Evolutionary conservation across 2,329 filamentous ascomycete genomes (phyloP).

Genomic region (Fusarium equiseti): DNA sequence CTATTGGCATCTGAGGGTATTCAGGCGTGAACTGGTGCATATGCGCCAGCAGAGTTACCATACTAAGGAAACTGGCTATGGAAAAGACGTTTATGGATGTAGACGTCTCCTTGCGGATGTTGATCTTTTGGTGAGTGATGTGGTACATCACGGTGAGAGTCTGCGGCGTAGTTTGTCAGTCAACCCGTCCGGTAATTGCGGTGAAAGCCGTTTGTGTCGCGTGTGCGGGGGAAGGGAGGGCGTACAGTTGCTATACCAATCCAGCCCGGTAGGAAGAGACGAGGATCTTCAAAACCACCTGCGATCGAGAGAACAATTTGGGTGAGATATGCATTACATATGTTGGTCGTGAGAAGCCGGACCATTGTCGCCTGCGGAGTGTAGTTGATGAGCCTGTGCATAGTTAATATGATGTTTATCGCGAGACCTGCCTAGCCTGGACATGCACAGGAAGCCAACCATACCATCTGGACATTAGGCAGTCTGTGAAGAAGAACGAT

Average conservation of each 20-base stretch:
- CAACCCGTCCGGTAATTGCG: conserved; percentile 2
- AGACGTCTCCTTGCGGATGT: conserved; percentile 82
- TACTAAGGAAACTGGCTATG: conserved; percentile 80
- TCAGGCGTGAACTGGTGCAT: conserved; percentile 72
- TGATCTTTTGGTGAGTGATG: conserved; percentile 81
- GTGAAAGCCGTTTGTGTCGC: conserved; percentile 12
- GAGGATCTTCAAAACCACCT: conserved; percentile 76
- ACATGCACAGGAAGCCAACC: conserved; percentile 40
- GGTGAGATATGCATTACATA: conserved; percentile 80
- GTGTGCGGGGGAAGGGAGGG: conserved; percentile 21
- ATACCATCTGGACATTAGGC: conserved; percentile 85
- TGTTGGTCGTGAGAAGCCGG: conserved; percentile 80
- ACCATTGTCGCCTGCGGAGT: conserved; percentile 84
- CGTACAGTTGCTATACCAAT: conserved; percentile 79
- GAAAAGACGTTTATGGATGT: conserved; percentile 83
- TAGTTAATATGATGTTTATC: conserved; percentile 18
- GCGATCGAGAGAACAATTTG: conserved; percentile 77
- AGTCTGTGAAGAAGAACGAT: conserved; percentile 86
- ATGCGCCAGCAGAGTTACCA: conserved; percentile 76
- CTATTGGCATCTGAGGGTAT: conserved; percentile 70
- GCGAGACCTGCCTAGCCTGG: conserved; percentile 4
- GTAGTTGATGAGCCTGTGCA: conserved; percentile 80
- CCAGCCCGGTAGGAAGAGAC: conserved; percentile 81
- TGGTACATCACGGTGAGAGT: conserved; percentile 81
- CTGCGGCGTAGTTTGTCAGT: conserved; percentile 54